These are phyloP conservation scores for Pythium apleroticum DNA, from an alignment of 352 stramenopile genomes.

Conservation along the genomic window DNA sequence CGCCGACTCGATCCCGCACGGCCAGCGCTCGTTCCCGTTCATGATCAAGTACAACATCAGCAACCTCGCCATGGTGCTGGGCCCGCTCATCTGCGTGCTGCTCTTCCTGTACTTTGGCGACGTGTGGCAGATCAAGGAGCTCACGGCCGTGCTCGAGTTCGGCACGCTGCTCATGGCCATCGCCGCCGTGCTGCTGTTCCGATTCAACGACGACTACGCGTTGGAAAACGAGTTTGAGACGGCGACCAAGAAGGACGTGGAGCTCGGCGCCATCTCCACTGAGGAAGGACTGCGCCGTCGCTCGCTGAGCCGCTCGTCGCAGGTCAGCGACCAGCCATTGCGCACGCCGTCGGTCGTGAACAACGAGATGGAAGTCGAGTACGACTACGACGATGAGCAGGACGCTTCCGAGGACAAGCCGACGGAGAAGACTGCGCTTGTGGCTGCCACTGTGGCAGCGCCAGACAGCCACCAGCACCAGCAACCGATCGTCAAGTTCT, in stretches of 20 bases:
- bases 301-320: constrained; percentile 18
- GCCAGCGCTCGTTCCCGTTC: constrained; percentile 64
- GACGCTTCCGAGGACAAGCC: constrained; percentile 6
- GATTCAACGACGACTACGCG: constrained; percentile 62
- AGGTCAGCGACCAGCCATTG: constrained; percentile 36
- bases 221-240: constrained; percentile 31
- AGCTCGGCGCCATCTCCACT: neutral
- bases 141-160: constrained; percentile 60
- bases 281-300: constrained; percentile 1
- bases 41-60: constrained; percentile 85
- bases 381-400: constrained; percentile 65
- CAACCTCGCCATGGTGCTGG: constrained; percentile 70
- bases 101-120: constrained; percentile 68
- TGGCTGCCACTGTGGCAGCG: neutral
- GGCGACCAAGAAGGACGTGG: neutral
- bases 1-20: constrained; percentile 67
- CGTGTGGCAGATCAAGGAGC: constrained; percentile 55
- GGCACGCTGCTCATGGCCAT: constrained; percentile 48
- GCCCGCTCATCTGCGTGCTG: constrained; percentile 51
- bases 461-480: neutral
- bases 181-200: constrained; percentile 47
- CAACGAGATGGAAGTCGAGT: constrained; percentile 65
- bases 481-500: constrained; percentile 44
- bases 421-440: constrained; percentile 40
- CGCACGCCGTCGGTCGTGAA: constrained; percentile 60